phyloP scores from a whole-genome alignment of 2,329 filamentous ascomycete species.

The Emericellopsis cladophorae region DNA sequence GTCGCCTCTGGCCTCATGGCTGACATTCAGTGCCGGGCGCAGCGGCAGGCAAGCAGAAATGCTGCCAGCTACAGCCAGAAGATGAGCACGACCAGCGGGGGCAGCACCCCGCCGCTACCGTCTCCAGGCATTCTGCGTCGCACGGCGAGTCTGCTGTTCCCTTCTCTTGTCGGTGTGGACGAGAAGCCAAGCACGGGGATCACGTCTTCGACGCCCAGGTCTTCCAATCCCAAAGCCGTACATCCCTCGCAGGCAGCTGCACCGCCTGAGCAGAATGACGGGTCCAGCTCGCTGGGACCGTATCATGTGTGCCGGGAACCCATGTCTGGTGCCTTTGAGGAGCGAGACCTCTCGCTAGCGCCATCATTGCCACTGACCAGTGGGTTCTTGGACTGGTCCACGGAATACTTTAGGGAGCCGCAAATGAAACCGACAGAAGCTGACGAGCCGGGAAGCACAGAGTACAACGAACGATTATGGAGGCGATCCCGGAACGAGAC shows the following conservation, averaged over 20 bases:
- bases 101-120: constrained; percentile 29
- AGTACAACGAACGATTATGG: constrained; percentile 95
- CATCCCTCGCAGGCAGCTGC: constrained; percentile 28
- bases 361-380: constrained; percentile 67
- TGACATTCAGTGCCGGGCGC: constrained; percentile 48
- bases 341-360: constrained; percentile 42
- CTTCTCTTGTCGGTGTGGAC: constrained; percentile 40
- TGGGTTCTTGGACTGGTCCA: constrained; percentile 87
- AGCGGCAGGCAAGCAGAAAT: constrained; percentile 31
- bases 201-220: constrained; percentile 15
- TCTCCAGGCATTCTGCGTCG: constrained; percentile 48
- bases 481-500: constrained; percentile 82
- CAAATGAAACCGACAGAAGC: constrained; percentile 96
- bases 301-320: constrained; percentile 71
- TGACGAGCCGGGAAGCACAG: constrained; percentile 88
- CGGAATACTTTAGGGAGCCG: constrained; percentile 94
- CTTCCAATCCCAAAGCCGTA: constrained; percentile 19
- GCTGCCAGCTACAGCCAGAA: constrained; percentile 28
- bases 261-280: constrained; percentile 66
- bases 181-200: constrained; percentile 23
- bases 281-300: constrained; percentile 48
- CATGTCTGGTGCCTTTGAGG: constrained; percentile 61
- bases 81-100: constrained; percentile 23
- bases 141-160: constrained; percentile 52
- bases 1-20: constrained; percentile 62